Conservation (phyloP, 2,329 filamentous ascomycete genomes). For the Neoascochyta sp. region DNA sequence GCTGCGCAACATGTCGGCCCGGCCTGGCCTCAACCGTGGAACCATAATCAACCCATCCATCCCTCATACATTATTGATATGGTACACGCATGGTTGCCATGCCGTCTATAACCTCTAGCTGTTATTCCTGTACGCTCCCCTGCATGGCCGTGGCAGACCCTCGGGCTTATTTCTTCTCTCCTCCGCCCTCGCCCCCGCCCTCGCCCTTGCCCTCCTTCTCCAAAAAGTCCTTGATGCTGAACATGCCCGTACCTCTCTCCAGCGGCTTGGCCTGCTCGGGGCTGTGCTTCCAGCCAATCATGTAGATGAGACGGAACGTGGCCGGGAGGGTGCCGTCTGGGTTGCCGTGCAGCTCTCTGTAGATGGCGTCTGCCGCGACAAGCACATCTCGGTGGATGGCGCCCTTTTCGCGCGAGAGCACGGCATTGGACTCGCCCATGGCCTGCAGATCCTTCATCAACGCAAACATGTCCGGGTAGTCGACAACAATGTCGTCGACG, state of each 20-base stretch:
- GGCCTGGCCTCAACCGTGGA: too few species aligned
- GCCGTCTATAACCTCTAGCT: too few species aligned
- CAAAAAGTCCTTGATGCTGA: conserved; percentile 83
- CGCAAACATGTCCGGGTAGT: conserved; percentile 85
- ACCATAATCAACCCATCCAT: too few species aligned
- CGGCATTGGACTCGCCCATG: conserved; percentile 93
- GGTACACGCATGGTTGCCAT: too few species aligned
- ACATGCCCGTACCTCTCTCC: conserved; percentile 75
- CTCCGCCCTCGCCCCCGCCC: conserved; percentile 1
- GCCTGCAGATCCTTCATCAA: conserved; percentile 92
- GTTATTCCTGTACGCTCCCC: too few species aligned
- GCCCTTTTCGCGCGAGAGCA: conserved; percentile 78
- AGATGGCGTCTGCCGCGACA: conserved; percentile 83
- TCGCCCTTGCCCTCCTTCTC: conserved; percentile 44
- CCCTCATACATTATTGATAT: too few species aligned
- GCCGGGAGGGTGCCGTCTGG: conserved; percentile 64
- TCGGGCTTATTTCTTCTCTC: too few species aligned
- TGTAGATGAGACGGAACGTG: conserved; percentile 92
- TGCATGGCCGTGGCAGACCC: too few species aligned
- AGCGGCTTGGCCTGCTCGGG: conserved; percentile 75
- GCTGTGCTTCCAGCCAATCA: conserved; percentile 97
- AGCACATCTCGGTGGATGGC: conserved; percentile 75
- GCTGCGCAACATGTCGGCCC: too few species aligned
- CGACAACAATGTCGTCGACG: conserved; percentile 93
- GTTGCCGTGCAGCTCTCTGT: conserved; percentile 80